A percentile compares a stretch with the other conserved stretches of the same genome.
phyloP scores from a whole-genome alignment of 2,329 filamentous ascomycete genomes.

The Paracorniculantispora psalliotae region DNA sequence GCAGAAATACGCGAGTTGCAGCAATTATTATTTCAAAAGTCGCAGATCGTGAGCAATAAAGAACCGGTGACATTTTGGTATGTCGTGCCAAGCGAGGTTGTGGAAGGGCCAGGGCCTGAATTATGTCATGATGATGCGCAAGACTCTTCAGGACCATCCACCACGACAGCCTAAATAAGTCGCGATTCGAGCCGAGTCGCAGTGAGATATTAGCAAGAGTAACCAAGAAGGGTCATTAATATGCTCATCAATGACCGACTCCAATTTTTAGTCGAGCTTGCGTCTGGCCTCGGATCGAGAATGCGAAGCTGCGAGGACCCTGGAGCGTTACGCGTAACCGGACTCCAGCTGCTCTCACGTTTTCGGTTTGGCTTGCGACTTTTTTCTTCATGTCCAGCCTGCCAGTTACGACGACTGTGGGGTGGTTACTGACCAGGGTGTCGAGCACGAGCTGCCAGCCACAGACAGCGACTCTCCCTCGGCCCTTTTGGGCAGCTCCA shows the following conservation, averaged over 20 bases:
- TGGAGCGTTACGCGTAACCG: background rate
- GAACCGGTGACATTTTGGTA: background rate
- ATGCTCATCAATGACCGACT: background rate
- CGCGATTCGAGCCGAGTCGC: background rate
- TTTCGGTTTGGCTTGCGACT: background rate
- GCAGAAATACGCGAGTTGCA: background rate
- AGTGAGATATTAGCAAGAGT: background rate
- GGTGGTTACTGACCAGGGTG: background rate
- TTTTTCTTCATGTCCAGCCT: background rate
- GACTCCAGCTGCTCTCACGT: too few species aligned
- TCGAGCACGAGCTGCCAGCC: background rate
- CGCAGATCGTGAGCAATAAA: background rate
- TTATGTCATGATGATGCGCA: slow-evolving; percentile 10
- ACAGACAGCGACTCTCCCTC: background rate
- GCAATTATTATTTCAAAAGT: too few species aligned
- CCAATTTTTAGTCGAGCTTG: background rate
- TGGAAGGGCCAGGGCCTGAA: background rate
- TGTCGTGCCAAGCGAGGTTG: background rate
- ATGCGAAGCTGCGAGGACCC: background rate
- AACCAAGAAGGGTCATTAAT: background rate
- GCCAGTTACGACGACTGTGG: slow-evolving; percentile 1
- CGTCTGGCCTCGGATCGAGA: background rate
- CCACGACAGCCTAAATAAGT: background rate
- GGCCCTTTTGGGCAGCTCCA: background rate
- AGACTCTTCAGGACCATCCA: background rate